These are phyloP conservation scores for Spathaspora hagerdaliae DNA, from an alignment of 805 yeast genomes.

Conservation along the genomic window DNA sequence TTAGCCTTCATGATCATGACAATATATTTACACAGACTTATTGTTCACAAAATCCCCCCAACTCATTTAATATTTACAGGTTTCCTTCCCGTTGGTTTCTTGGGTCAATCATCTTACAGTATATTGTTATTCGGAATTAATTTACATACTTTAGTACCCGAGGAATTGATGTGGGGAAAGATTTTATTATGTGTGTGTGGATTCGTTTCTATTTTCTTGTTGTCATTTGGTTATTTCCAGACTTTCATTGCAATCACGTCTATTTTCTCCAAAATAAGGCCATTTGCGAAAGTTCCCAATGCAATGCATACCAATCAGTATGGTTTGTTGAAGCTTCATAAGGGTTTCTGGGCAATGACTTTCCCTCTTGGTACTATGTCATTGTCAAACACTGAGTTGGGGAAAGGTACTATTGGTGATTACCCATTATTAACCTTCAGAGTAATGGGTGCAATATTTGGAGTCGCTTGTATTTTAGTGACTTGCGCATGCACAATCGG, in stretches of 20 bases:
- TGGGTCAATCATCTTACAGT: constrained; percentile 82
- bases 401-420: constrained; percentile 33
- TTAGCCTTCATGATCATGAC: constrained; percentile 55
- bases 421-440: constrained; percentile 48
- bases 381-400: constrained; percentile 53
- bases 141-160: constrained; percentile 9
- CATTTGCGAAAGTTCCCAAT: constrained; percentile 30
- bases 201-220: constrained; percentile 40
- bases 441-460: constrained; percentile 60
- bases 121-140: constrained; percentile 53
- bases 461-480: constrained; percentile 45
- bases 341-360: constrained; percentile 64
- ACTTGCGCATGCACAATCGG: constrained; percentile 33
- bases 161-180: constrained; percentile 11
- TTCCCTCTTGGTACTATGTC: constrained; percentile 88
- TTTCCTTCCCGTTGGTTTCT: constrained; percentile 76
- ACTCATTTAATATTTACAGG: constrained; percentile 55
- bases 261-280: constrained; percentile 39
- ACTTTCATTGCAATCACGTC: constrained; percentile 34
- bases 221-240: constrained; percentile 55
- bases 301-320: constrained; percentile 13
- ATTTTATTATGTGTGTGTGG: constrained; percentile 17
- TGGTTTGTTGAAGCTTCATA: constrained; percentile 16
- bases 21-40: constrained; percentile 56
- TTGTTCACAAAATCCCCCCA: constrained; percentile 56